A percentile compares a stretch with the other conserved stretches of the same genome.
Evolutionary conservation across 225 moss, liverwort and hornwort genomes (phyloP).

Genomic region (Ulota crispa): DNA sequence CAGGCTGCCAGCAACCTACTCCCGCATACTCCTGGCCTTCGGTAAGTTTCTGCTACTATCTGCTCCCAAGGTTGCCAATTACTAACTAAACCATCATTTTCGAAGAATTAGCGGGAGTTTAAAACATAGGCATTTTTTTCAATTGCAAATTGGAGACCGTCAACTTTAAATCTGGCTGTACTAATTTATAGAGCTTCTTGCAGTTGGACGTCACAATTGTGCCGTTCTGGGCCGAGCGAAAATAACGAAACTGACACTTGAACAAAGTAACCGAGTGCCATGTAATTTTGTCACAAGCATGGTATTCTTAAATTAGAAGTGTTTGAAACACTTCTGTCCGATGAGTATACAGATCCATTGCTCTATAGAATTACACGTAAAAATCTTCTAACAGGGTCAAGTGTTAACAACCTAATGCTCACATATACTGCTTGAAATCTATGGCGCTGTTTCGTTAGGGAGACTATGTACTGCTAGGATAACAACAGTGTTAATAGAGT

Average conservation of each 20-base stretch:
- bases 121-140: too few relatives aligned
- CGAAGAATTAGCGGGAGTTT: too few relatives aligned
- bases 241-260: background rate
- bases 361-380: background rate
- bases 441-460: background rate
- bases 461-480: background rate
- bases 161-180: too few relatives aligned
- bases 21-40: slow-evolving; percentile 73
- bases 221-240: too few relatives aligned
- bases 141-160: too few relatives aligned
- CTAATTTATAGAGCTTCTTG: too few relatives aligned
- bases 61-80: background rate
- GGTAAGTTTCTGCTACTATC: slow-evolving; percentile 39
- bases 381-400: background rate
- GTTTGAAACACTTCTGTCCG: background rate
- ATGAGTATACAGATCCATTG: background rate
- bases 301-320: background rate
- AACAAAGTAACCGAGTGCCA: background rate
- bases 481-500: background rate
- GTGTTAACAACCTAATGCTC: background rate
- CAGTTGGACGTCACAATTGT: too few relatives aligned
- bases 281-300: background rate
- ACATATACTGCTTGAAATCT: background rate
- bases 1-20: slow-evolving; percentile 56
- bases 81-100: too few relatives aligned